A percentile compares a stretch with the other conserved stretches of the same genome.
Evolutionary conservation across 78 protist genomes (phyloP).

Genomic region (Cavenderia fasciculata): DNA sequence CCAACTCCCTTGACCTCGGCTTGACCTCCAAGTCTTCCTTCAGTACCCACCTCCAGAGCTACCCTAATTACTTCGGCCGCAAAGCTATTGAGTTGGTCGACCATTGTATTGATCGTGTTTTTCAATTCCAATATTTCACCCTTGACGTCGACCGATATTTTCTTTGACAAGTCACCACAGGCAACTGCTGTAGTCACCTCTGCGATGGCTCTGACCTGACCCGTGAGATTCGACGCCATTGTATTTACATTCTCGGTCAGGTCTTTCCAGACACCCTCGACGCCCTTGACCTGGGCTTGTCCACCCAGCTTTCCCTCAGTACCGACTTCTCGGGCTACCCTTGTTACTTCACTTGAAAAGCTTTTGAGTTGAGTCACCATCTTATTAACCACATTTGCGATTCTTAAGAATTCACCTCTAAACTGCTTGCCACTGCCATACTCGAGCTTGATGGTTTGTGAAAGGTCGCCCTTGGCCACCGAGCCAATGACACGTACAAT

Average conservation of each 20-base stretch:
- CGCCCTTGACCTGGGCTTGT: constrained; percentile 76
- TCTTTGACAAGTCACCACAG: constrained; percentile 75
- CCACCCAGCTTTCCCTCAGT: constrained; percentile 82
- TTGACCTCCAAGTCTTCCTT: constrained; percentile 81
- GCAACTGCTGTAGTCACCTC: constrained; percentile 81
- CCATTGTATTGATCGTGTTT: constrained; percentile 78
- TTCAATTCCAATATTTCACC: constrained; percentile 72
- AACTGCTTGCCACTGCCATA: constrained; percentile 54
- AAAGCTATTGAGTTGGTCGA: constrained; percentile 62
- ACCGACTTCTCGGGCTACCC: constrained; percentile 80
- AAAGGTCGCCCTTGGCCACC: constrained; percentile 75
- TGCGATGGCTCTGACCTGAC: constrained; percentile 77
- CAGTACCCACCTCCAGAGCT: constrained; percentile 75
- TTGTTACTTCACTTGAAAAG: constrained; percentile 70
- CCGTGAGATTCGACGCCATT: constrained; percentile 81
- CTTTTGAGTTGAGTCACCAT: constrained; percentile 72
- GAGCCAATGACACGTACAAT: constrained; percentile 45
- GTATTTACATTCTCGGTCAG: constrained; percentile 81
- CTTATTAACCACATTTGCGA: constrained; percentile 72
- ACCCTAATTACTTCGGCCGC: constrained; percentile 68
- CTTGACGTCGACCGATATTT: constrained; percentile 51
- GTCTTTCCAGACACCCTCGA: constrained; percentile 80
- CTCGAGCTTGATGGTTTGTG: constrained; percentile 61
- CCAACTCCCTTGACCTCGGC: constrained; percentile 78
- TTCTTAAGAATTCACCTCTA: constrained; percentile 65